These are phyloP conservation scores for Lipomyces kockii DNA, from an alignment of 805 yeast species.

Conservation along the genomic window DNA sequence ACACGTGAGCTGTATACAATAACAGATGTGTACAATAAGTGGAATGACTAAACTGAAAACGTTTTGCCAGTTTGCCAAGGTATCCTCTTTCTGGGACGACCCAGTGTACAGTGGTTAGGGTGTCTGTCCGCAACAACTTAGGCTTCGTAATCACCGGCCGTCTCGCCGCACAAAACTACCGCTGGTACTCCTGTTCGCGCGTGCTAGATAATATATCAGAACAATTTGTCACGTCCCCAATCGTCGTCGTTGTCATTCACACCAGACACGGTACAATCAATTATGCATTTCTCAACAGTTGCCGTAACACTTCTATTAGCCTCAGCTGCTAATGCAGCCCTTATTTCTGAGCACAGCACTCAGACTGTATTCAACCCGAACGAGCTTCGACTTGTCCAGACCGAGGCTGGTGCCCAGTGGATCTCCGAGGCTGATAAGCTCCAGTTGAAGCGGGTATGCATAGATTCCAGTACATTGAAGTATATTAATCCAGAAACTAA, in stretches of 20 bases:
- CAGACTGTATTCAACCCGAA: constrained; percentile 29
- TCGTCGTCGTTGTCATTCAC: not conserved
- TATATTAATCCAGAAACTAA: not conserved
- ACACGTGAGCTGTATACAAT: too few species aligned
- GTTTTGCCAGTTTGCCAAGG: not conserved
- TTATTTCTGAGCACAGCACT: constrained; percentile 26
- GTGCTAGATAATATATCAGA: too few species aligned
- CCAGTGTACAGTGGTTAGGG: not conserved
- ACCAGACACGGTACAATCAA: not conserved
- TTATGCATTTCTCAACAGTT: constrained; percentile 27
- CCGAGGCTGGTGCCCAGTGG: constrained; percentile 34
- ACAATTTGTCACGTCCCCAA: too few species aligned
- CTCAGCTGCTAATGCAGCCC: constrained; percentile 24
- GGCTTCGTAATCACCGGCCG: constrained; percentile 15
- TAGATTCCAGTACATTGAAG: not conserved
- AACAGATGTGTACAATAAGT: too few species aligned
- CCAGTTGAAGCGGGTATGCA: constrained; percentile 45
- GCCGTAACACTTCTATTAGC: constrained; percentile 13
- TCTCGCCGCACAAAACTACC: not conserved
- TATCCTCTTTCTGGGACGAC: too few species aligned
- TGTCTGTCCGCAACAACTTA: not conserved
- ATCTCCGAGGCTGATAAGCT: constrained; percentile 53
- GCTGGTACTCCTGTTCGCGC: too few species aligned
- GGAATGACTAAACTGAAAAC: too few species aligned
- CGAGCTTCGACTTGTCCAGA: constrained; percentile 35